phyloP scores from a whole-genome alignment of 805 yeast species.

The Pichia membranifaciens region DNA sequence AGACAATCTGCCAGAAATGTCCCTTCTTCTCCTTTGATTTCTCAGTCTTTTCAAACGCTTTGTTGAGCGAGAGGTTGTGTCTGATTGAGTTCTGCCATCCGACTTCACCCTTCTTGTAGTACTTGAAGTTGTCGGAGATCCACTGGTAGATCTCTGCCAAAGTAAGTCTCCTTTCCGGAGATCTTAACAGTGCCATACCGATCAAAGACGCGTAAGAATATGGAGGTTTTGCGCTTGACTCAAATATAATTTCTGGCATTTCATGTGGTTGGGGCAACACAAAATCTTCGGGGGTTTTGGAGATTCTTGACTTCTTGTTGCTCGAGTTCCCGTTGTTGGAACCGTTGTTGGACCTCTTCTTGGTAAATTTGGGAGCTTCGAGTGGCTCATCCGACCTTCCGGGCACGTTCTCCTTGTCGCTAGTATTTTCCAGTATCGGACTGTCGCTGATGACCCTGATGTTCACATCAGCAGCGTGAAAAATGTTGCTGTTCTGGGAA shows the following conservation, averaged over 20 bases:
- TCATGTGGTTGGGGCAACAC: slow-evolving; percentile 33
- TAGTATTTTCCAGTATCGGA: slow-evolving; percentile 8
- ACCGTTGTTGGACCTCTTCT: slow-evolving; percentile 10
- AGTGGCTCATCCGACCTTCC: background rate
- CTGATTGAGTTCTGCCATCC: slow-evolving; percentile 99
- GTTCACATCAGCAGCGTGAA: slow-evolving; percentile 2
- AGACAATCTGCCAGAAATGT: slow-evolving; percentile 87
- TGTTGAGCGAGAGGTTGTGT: slow-evolving; percentile 86
- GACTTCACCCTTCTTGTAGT: slow-evolving; percentile 76
- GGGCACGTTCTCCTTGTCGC: slow-evolving; percentile 3
- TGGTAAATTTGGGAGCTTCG: slow-evolving; percentile 11
- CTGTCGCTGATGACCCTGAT: slow-evolving; percentile 10
- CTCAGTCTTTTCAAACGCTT: slow-evolving; percentile 86
- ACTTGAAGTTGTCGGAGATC: slow-evolving; percentile 82
- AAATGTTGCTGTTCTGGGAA: background rate
- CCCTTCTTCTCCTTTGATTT: slow-evolving; percentile 88
- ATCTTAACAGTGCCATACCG: slow-evolving; percentile 85
- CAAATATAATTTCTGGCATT: slow-evolving; percentile 42
- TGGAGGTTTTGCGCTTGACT: slow-evolving; percentile 69
- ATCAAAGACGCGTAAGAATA: slow-evolving; percentile 90
- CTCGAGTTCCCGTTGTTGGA: background rate
- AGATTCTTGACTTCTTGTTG: slow-evolving; percentile 18
- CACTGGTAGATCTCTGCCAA: slow-evolving; percentile 83
- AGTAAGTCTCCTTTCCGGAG: slow-evolving; percentile 67
- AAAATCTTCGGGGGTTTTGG: slow-evolving; percentile 27